Conservation (phyloP, 2,329 filamentous ascomycete species). For the Exophiala spinifera region DNA sequence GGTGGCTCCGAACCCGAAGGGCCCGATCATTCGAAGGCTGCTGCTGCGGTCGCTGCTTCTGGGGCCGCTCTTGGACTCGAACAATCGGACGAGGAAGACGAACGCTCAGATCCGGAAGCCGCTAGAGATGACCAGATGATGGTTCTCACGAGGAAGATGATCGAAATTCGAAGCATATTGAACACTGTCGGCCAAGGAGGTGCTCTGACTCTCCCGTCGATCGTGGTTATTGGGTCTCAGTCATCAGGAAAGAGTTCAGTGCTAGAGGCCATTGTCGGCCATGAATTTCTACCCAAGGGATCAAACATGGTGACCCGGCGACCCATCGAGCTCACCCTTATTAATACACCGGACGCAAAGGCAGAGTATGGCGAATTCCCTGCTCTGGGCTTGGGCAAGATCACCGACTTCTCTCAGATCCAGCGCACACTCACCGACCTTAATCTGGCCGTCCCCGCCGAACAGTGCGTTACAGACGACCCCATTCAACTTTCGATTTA, state of each 20-base stretch:
- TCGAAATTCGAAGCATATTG: conserved; percentile 90
- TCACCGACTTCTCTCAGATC: conserved; percentile 87
- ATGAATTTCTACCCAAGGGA: conserved; percentile 97
- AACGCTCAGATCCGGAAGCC: conserved; percentile 59
- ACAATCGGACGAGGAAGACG: conserved; percentile 61
- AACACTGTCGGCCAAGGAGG: conserved; percentile 90
- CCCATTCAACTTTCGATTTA: conserved; percentile 95
- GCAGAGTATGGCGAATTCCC: conserved; percentile 96
- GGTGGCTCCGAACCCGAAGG: conserved; percentile 41
- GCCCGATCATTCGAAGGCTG: conserved; percentile 44
- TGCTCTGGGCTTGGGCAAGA: conserved; percentile 80
- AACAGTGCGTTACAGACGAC: conserved; percentile 91
- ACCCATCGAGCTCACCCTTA: conserved; percentile 90
- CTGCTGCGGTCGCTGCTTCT: conserved; percentile 65
- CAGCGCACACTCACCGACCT: conserved; percentile 92
- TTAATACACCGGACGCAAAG: conserved; percentile 85
- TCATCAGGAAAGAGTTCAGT: conserved; percentile 98
- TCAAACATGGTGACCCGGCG: conserved; percentile 96
- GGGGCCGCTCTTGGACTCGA: conserved; percentile 78
- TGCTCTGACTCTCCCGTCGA: conserved; percentile 83
- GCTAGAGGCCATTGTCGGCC: conserved; percentile 91
- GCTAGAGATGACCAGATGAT: conserved; percentile 98
- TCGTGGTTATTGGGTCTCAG: conserved; percentile 98
- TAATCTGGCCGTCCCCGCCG: conserved; percentile 85
- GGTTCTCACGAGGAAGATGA: conserved; percentile 98